These are phyloP conservation scores for Fusarium setosum DNA, from an alignment of 2,329 filamentous ascomycete genomes.

Conservation along the genomic window DNA sequence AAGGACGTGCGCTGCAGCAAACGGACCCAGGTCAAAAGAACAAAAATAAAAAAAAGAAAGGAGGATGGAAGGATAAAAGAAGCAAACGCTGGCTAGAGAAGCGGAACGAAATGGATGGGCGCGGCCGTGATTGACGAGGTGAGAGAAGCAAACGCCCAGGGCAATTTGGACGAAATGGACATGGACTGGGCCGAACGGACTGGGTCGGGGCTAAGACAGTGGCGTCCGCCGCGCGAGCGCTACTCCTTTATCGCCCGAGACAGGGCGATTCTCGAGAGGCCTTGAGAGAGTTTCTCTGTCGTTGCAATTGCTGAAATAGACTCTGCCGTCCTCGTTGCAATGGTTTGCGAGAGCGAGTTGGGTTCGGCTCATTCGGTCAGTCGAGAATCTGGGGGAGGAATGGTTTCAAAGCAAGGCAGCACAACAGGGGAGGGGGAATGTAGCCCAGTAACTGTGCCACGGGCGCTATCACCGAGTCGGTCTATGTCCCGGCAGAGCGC, in stretches of 20 bases:
- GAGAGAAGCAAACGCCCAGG: background rate
- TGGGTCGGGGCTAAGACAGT: background rate
- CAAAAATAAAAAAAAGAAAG: background rate
- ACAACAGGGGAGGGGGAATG: background rate
- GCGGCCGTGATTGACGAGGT: background rate
- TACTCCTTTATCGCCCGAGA: constrained; percentile 5
- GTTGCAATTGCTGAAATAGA: background rate
- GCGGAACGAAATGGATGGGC: background rate
- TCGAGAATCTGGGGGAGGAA: constrained; percentile 27
- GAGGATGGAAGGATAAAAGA: background rate
- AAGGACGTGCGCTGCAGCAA: constrained; percentile 7
- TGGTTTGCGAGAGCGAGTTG: constrained; percentile 12
- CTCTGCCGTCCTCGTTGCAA: background rate
- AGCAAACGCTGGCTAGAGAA: background rate
- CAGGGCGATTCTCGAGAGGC: background rate
- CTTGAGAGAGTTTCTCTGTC: background rate
- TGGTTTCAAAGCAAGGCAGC: constrained; percentile 17
- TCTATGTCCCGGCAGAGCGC: background rate
- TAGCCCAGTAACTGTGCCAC: background rate
- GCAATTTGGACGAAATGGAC: background rate
- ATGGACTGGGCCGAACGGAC: background rate
- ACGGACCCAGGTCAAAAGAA: background rate
- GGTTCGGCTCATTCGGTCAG: background rate
- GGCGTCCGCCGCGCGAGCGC: background rate
- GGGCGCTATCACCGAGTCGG: constrained; percentile 12